These are phyloP conservation scores for Chrysanthemum seticuspe DNA, from an alignment of 129 eudicot genomes.

Conservation along the genomic window DNA sequence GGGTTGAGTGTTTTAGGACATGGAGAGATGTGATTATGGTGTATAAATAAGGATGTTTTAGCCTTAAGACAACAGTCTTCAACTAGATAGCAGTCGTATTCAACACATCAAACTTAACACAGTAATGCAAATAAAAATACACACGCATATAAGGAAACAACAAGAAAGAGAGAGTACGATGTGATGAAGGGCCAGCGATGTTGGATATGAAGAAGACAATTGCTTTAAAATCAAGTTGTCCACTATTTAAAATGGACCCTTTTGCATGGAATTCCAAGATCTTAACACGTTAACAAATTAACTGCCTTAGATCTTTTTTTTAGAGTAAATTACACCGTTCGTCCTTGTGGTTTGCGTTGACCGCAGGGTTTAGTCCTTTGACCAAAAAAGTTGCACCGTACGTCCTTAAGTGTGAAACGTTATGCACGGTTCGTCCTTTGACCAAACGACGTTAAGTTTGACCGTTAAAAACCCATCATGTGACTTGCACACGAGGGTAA, in stretches of 20 bases:
- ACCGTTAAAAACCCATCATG: too few relatives aligned
- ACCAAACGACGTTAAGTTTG: too few relatives aligned
- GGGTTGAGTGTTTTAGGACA: constrained; percentile 5
- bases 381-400: too few relatives aligned
- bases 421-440: too few relatives aligned
- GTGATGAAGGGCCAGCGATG: constrained; percentile 52
- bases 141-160: constrained; percentile 27
- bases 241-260: constrained; percentile 24
- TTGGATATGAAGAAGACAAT: constrained; percentile 74
- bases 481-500: too few relatives aligned
- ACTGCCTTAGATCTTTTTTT: too few relatives aligned
- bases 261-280: neutral
- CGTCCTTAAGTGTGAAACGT: too few relatives aligned
- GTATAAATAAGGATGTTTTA: constrained; percentile 17
- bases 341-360: too few relatives aligned
- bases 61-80: neutral
- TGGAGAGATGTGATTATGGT: constrained; percentile 9
- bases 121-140: neutral
- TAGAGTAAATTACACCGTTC: too few relatives aligned
- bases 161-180: constrained; percentile 31
- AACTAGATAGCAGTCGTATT: neutral
- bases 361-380: too few relatives aligned
- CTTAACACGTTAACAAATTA: neutral
- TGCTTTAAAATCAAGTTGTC: constrained; percentile 34
- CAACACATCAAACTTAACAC: neutral